Percentiles rank a stretch among this genome's conserved stretches.
Conservation (phyloP, 345 rosid genomes). For the Brassica cretica region DNA sequence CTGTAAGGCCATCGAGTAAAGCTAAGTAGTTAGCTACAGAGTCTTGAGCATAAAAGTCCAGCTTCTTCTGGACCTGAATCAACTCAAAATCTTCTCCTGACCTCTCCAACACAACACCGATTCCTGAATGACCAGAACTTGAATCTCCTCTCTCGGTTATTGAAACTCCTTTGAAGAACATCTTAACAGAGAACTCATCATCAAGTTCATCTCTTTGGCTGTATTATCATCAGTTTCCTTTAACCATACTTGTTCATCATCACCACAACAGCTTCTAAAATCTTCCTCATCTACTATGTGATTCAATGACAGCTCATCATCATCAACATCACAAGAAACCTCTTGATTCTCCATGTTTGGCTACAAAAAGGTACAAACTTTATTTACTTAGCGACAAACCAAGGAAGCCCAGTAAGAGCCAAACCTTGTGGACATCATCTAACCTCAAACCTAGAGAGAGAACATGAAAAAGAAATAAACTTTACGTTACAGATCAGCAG, state of each 20-base stretch:
- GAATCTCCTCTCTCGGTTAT: constrained; percentile 57
- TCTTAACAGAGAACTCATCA: constrained; percentile 75
- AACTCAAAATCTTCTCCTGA: constrained; percentile 42
- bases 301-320: constrained; percentile 42
- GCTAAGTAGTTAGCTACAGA: constrained; percentile 85
- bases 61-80: constrained; percentile 87
- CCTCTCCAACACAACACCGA: constrained; percentile 86
- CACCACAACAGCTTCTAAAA: constrained; percentile 81
- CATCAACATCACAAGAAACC: constrained; percentile 28
- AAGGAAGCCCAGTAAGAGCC: background rate
- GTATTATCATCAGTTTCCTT: constrained; percentile 58
- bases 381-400: constrained; percentile 24
- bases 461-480: constrained; percentile 9
- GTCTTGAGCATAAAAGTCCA: constrained; percentile 76
- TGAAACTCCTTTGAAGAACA: constrained; percentile 88
- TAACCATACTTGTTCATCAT: constrained; percentile 79
- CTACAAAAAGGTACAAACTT: constrained; percentile 33
- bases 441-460: constrained; percentile 16
- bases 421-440: constrained; percentile 16
- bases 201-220: constrained; percentile 44
- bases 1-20: constrained; percentile 78
- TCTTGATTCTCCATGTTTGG: constrained; percentile 55
- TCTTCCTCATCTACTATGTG: constrained; percentile 74
- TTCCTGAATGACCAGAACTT: constrained; percentile 70
- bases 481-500: constrained; percentile 4